phyloP scores from a whole-genome alignment of 1,284 basidiomycete species.

The Apiotrichum akiyoshidainum region DNA sequence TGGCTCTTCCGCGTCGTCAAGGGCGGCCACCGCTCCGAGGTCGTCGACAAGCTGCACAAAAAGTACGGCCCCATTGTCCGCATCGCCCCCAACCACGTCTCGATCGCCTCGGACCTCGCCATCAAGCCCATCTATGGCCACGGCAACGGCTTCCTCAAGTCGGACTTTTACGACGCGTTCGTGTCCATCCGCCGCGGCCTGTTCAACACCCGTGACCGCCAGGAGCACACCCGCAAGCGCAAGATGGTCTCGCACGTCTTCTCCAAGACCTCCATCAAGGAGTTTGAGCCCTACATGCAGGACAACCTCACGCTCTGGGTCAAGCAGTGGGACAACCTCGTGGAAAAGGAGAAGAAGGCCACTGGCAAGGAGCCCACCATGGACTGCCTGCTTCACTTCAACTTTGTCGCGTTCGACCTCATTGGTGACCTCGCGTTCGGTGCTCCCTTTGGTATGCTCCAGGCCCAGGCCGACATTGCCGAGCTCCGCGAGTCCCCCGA shows the following conservation, averaged over 20 bases:
- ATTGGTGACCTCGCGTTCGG: constrained; percentile 82
- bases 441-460: constrained; percentile 83
- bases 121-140: constrained; percentile 68
- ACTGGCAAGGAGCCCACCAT: constrained; percentile 60
- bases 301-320: constrained; percentile 62
- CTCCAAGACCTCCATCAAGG: constrained; percentile 61
- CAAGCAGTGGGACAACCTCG: constrained; percentile 77
- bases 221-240: constrained; percentile 80
- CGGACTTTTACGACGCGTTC: constrained; percentile 68
- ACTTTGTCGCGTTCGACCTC: constrained; percentile 77
- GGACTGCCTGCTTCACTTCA: constrained; percentile 71
- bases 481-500: constrained; percentile 57
- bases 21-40: constrained; percentile 69
- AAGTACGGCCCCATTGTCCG: constrained; percentile 77
- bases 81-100: constrained; percentile 80
- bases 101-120: constrained; percentile 73
- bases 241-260: constrained; percentile 87
- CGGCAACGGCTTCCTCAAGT: constrained; percentile 73
- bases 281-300: constrained; percentile 70
- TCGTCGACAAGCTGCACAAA: constrained; percentile 70
- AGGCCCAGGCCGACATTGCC: constrained; percentile 69
- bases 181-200: constrained; percentile 63
- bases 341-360: constrained; percentile 55
- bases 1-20: constrained; percentile 70
- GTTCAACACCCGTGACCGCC: constrained; percentile 60